Conservation (phyloP, 2,329 filamentous ascomycete species). For the Colletotrichum ledebouriae region DNA sequence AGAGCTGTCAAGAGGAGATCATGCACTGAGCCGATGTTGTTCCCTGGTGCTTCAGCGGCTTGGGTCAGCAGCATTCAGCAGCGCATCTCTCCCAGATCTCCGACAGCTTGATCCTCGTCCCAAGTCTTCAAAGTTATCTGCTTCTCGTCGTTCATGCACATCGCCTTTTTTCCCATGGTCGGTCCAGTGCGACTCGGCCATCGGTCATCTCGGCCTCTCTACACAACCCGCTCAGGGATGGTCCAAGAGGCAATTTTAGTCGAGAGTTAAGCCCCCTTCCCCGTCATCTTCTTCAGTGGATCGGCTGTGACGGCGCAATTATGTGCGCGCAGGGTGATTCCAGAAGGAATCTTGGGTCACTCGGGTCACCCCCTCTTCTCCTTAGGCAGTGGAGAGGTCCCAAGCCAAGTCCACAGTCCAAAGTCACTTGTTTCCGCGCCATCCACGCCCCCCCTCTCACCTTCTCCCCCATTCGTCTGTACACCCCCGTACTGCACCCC, state of each 20-base stretch:
- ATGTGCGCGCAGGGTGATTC: slow-evolving; percentile 35
- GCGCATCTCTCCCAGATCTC: slow-evolving; percentile 12
- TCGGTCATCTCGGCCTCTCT: slow-evolving; percentile 39
- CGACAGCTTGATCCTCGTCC: slow-evolving; percentile 31
- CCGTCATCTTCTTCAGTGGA: slow-evolving; percentile 42
- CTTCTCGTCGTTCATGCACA: slow-evolving; percentile 33
- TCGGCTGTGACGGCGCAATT: slow-evolving; percentile 40
- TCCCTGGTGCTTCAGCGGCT: slow-evolving; percentile 14
- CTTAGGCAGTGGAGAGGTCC: background rate
- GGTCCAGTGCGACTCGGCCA: slow-evolving; percentile 36
- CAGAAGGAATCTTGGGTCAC: slow-evolving; percentile 41
- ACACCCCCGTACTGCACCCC: slow-evolving; percentile 13
- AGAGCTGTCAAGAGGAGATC: slow-evolving; percentile 28
- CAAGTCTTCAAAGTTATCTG: slow-evolving; percentile 3
- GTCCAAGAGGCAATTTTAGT: slow-evolving; percentile 42
- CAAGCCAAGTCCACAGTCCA: slow-evolving; percentile 25
- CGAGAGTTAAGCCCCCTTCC: slow-evolving; percentile 17
- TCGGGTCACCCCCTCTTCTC: slow-evolving; percentile 29
- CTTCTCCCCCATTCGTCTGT: background rate
- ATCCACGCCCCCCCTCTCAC: background rate
- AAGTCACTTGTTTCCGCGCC: slow-evolving; percentile 28
- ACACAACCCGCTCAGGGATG: slow-evolving; percentile 37
- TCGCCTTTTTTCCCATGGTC: slow-evolving; percentile 35
- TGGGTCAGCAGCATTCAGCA: slow-evolving; percentile 2
- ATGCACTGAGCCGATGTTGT: slow-evolving; percentile 14